Conservation (phyloP, 768 basidiomycete genomes). For the Hemileccinum impolitum region DNA sequence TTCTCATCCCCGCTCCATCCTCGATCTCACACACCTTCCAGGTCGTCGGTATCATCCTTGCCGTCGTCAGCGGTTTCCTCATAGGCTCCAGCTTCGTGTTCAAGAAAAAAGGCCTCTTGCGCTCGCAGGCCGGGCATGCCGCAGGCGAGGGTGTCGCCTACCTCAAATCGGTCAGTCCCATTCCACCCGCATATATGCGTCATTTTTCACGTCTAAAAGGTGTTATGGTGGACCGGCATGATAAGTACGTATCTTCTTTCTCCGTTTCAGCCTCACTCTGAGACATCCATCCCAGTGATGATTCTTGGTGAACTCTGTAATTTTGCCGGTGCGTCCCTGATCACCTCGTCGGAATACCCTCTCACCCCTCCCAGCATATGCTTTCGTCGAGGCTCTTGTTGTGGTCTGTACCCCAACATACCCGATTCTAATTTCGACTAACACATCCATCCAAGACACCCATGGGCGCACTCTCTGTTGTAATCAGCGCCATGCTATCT, state of each 20-base stretch:
- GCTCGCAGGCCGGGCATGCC: slow-evolving; percentile 74
- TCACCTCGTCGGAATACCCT: background rate
- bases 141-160: slow-evolving; percentile 90
- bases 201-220: slow-evolving; percentile 35
- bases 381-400: slow-evolving; percentile 88
- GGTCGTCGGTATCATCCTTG: slow-evolving; percentile 77
- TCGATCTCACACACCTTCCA: slow-evolving; percentile 25
- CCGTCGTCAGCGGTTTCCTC: slow-evolving; percentile 74
- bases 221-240: slow-evolving; percentile 96
- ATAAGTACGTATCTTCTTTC: slow-evolving; percentile 42
- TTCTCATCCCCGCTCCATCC: background rate
- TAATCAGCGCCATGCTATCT: slow-evolving; percentile 89
- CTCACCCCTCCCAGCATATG: slow-evolving; percentile 54
- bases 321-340: slow-evolving; percentile 63
- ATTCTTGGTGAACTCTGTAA: slow-evolving; percentile 87
- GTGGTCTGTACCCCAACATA: slow-evolving; percentile 55
- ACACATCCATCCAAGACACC: slow-evolving; percentile 58
- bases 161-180: slow-evolving; percentile 77
- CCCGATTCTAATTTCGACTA: slow-evolving; percentile 1
- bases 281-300: slow-evolving; percentile 70
- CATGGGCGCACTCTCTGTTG: slow-evolving; percentile 93
- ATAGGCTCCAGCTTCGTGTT: slow-evolving; percentile 95
- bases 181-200: slow-evolving; percentile 8
- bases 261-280: background rate
- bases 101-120: slow-evolving; percentile 92